Evolutionary conservation across 2,329 filamentous ascomycete species (phyloP), one percentile per base, ranked within the genome.

Genomic region (Cordyceps farinosa): DNA sequence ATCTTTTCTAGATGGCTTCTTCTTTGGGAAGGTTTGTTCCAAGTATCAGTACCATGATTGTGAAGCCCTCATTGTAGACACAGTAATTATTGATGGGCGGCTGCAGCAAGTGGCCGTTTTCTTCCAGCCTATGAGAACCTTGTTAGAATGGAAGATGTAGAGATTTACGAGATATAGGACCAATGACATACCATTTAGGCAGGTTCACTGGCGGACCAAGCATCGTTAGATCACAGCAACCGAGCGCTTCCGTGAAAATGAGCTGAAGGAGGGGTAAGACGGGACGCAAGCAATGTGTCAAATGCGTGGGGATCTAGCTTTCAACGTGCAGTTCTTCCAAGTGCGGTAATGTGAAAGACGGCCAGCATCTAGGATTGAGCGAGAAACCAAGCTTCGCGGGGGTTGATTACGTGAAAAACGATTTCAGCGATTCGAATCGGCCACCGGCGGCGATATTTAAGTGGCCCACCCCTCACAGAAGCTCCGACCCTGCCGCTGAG

Each of bases 51-150:
- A 89, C 88, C 90, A 95, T 95, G 73, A 95, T 90, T 48, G 89
- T 92, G 65, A 94, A 85, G 71, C 86, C 85, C 62, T 90, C 85
- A 74, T 96, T 90, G 80, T 97, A 96, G 71, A 98, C 91, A 79
- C 93, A 97, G 81, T 95, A 96, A 80, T 98, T 98, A 80, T 97
- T 97, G 72, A 98, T 88, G 1, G 95, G 95, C 0, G 95, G 95
- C 75, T 97, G 87, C 64, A 97, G 86, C 66, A 98, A 88, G 74
- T 98, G 93, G 0, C 90, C 89, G 77, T 98, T 98, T 74, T 93
- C 86, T 71, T 91, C 84, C 47, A 99, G 88, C 94, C 93, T 97
- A 66, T 22, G 27, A 15, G 27, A 55, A 48, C 15, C 30, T 9
- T 22, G 27, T 48, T 44, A 22, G 6, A 5, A n/a, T 36, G 40